phyloP scores from a whole-genome alignment of 495 filamentous ascomycete genomes.

The Penicillium paxilli region DNA sequence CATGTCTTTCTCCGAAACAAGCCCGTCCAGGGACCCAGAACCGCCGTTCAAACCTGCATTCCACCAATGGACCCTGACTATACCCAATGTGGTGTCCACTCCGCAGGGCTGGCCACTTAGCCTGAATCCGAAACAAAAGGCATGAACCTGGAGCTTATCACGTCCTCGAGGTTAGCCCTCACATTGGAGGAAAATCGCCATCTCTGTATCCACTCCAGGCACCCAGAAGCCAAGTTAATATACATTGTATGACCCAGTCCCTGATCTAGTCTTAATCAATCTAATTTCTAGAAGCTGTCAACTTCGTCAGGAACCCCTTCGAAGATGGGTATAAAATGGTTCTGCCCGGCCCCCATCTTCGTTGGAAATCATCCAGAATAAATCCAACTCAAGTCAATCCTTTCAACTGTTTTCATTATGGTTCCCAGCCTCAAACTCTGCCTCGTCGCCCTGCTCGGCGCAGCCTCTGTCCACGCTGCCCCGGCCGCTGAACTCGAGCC shows the following conservation, averaged over 20 bases:
- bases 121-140: not conserved
- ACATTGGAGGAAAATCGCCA: not conserved
- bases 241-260: not conserved
- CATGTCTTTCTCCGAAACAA: conserved; percentile 1
- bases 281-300: not conserved
- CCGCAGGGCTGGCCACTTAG: not conserved
- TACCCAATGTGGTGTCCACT: not conserved
- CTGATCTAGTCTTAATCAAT: not conserved
- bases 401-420: not conserved
- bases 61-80: not conserved
- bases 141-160: not conserved
- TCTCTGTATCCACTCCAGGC: not conserved
- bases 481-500: not conserved
- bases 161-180: not conserved
- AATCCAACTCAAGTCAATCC: not conserved
- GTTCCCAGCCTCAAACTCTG: not conserved
- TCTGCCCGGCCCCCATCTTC: not conserved
- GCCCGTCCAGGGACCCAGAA: not conserved
- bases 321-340: not conserved
- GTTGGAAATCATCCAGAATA: not conserved
- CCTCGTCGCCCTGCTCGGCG: not conserved
- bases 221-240: not conserved
- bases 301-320: not conserved
- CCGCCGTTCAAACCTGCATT: not conserved
- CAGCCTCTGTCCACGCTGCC: not conserved